phyloP scores from a whole-genome alignment of 148 eudicot species.

The Chenopodium berlandieri region DNA sequence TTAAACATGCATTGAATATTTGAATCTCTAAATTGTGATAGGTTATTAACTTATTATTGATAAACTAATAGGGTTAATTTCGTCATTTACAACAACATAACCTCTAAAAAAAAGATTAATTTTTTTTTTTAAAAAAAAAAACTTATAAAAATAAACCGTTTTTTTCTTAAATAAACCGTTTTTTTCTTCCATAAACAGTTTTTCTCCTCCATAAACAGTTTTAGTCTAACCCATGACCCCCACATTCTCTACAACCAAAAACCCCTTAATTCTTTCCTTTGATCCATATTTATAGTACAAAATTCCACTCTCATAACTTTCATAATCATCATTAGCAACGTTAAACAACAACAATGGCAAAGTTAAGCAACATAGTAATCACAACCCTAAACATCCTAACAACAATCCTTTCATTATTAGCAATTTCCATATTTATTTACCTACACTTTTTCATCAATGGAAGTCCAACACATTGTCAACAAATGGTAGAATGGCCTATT shows the following conservation, averaged over 20 bases:
- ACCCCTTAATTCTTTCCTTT: background rate
- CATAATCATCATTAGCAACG: background rate
- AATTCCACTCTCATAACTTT: background rate
- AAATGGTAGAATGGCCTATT: conserved; percentile 31
- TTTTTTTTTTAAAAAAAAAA: too few species aligned
- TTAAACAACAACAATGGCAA: conserved; percentile 24
- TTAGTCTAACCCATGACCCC: background rate
- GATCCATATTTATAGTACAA: conserved; percentile 24
- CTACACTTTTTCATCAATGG: conserved; percentile 29
- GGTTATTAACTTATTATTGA: too few species aligned
- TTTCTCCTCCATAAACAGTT: background rate
- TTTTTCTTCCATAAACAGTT: background rate
- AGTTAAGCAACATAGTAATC: conserved; percentile 39
- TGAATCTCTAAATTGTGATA: too few species aligned
- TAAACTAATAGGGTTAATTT: too few species aligned
- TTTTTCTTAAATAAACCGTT: background rate
- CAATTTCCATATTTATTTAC: conserved; percentile 29
- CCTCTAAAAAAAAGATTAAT: too few species aligned
- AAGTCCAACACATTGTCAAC: conserved; percentile 37
- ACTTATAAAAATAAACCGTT: background rate
- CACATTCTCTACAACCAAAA: conserved; percentile 15
- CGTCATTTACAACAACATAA: too few species aligned
- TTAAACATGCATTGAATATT: too few species aligned
- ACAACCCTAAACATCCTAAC: conserved; percentile 34
- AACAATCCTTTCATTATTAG: conserved; percentile 25